Evolutionary conservation across 2,329 filamentous ascomycete species (phyloP), one percentile per base, ranked within the genome.

Genomic region (Curvularia sp.): DNA sequence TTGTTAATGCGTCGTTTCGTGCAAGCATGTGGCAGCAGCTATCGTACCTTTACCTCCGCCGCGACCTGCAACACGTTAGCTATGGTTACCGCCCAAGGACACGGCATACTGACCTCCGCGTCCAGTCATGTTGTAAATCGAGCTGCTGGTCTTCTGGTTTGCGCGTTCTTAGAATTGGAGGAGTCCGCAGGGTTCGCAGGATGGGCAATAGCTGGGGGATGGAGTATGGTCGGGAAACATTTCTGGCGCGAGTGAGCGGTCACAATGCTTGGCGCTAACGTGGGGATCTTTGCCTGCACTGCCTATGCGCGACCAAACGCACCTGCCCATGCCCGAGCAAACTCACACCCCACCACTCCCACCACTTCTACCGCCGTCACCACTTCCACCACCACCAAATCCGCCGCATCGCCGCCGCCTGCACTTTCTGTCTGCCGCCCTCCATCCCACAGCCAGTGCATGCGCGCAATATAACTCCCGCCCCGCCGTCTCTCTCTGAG

Each of bases 41-140:
- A 50, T 49, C 49, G 55, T 69, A 76, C 75, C 73, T 70, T 77
- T 77, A 75, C 81, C 81, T 73, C 82, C 77, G 58, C 85, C 83
- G 72, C 84, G 83, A 65, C 83, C 81, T 86, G 84, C 30, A 84
- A 63, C 69, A 52, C 24, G 63, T 75, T 72, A 76, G 71, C 69
- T 48, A 35, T 18, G 31, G 30, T 26, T 18, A 30, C 22, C 48
- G 35, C 33, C 30, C 38, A 30, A 8, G 18, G 39, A 15, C 9
- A n/a, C 26, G n/a, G 26, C n/a, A 33, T 49, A 66, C 69, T 68
- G 49, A 73, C 72, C 72, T 64, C 70, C 69, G 48, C 73, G 71
- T 70, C 72, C 70, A 65, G 65, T 70, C 72, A 75, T 75, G 38
- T 53, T 62, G 61, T 52, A 41, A 55, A 41, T 22, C 28, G 50